Conservation (phyloP, 306 rosid species). For the Cyclanthera cordifolia region DNA sequence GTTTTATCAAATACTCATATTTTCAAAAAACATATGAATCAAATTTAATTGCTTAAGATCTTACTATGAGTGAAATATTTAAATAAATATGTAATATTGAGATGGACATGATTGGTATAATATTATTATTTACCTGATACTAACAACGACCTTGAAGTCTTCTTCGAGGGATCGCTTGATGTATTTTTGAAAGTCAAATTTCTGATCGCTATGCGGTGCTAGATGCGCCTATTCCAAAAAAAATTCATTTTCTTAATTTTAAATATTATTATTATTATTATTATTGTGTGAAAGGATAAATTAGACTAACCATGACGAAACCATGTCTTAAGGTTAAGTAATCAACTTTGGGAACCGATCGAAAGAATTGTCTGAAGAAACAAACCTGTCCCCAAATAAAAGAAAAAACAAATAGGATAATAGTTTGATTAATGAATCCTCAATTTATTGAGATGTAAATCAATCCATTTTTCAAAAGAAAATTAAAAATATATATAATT, state of each 20-base stretch:
- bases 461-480: too few relatives aligned
- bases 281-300: neutral
- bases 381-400: conserved; percentile 24
- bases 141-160: conserved; percentile 86
- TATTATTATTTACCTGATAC: conserved; percentile 42
- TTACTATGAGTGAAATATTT: too few relatives aligned
- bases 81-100: neutral
- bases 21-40: too few relatives aligned
- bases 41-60: too few relatives aligned
- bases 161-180: conserved; percentile 74
- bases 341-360: conserved; percentile 89
- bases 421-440: too few relatives aligned
- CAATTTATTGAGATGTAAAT: too few relatives aligned
- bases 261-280: neutral
- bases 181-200: conserved; percentile 64
- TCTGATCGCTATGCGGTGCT: conserved; percentile 65
- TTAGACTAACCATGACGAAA: conserved; percentile 48
- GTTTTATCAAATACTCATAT: too few relatives aligned
- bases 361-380: conserved; percentile 79
- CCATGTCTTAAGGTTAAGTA: conserved; percentile 90
- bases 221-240: conserved; percentile 58
- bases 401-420: neutral
- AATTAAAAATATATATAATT: too few relatives aligned
- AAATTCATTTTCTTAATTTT: neutral
- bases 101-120: neutral